These are phyloP conservation scores for Skeletonema potamos DNA, from an alignment of 108 stramenopile genomes.

Conservation along the genomic window DNA sequence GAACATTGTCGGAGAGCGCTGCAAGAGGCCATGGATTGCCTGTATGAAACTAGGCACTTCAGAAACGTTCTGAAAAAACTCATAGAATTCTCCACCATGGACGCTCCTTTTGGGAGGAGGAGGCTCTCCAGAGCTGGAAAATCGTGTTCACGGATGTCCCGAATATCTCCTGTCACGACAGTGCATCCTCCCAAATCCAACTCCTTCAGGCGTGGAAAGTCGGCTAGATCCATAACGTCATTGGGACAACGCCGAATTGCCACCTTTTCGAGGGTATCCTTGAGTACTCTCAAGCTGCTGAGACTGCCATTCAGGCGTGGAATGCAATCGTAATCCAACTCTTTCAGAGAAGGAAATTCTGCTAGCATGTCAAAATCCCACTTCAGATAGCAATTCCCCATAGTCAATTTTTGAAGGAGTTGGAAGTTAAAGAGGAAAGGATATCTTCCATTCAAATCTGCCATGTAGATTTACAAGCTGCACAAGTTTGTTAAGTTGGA, in stretches of 20 bases:
- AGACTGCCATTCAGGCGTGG: not conserved
- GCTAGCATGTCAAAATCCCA: not conserved
- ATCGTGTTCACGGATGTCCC: not conserved
- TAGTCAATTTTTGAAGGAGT: not conserved
- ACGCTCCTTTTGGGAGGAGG: not conserved
- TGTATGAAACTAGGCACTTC: too few species aligned
- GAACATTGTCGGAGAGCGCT: too few species aligned
- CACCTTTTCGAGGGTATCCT: not conserved
- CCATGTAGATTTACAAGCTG: not conserved
- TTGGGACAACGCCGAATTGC: not conserved
- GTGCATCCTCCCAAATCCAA: not conserved
- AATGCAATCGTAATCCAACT: not conserved
- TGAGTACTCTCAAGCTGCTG: not conserved
- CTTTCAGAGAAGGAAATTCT: not conserved
- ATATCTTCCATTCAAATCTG: not conserved
- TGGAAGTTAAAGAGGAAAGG: not conserved
- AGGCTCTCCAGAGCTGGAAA: not conserved
- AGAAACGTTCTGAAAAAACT: too few species aligned
- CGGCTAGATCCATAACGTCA: slow-evolving; percentile 7
- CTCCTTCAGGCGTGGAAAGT: not conserved
- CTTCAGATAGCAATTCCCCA: not conserved
- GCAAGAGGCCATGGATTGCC: too few species aligned
- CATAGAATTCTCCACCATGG: too few species aligned
- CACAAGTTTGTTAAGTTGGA: not conserved
- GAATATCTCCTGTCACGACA: not conserved